Percentiles rank a stretch among this genome's conserved stretches.
Evolutionary conservation across 2,329 filamentous ascomycete species (phyloP).

Genomic region (Claviceps cyperi): DNA sequence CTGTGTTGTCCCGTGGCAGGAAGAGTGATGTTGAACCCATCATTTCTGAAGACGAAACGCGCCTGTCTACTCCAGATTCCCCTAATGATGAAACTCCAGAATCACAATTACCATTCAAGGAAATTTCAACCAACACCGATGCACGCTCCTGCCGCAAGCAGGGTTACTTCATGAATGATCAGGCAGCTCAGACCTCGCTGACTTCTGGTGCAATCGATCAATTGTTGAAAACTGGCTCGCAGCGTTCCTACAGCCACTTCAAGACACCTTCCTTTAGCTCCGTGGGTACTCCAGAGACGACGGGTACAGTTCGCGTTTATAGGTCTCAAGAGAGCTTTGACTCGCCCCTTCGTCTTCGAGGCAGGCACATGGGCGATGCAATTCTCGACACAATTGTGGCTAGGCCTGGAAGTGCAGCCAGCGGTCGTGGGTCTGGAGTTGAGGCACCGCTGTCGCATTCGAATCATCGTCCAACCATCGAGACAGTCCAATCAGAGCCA

Average conservation of each 20-base stretch:
- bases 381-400: constrained; percentile 23
- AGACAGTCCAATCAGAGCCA: constrained; percentile 54
- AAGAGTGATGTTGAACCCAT: constrained; percentile 25
- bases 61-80: constrained; percentile 33
- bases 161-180: constrained; percentile 42
- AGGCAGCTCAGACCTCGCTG: constrained; percentile 67
- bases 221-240: constrained; percentile 40
- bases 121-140: constrained; percentile 45
- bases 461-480: constrained; percentile 75
- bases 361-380: constrained; percentile 24
- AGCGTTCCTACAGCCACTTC: constrained; percentile 13
- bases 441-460: constrained; percentile 57
- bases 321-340: constrained; percentile 36
- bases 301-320: constrained; percentile 28
- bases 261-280: constrained; percentile 24
- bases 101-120: constrained; percentile 43
- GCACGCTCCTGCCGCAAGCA: constrained; percentile 25
- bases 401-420: constrained; percentile 61
- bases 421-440: constrained; percentile 33
- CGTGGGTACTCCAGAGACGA: constrained; percentile 21
- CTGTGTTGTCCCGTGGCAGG: constrained; percentile 32
- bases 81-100: constrained; percentile 33
- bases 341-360: constrained; percentile 25
- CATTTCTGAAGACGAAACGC: constrained; percentile 52
- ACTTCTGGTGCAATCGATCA: constrained; percentile 72